Conservation (phyloP, 768 basidiomycete genomes). For the Boletus reticulatus region DNA sequence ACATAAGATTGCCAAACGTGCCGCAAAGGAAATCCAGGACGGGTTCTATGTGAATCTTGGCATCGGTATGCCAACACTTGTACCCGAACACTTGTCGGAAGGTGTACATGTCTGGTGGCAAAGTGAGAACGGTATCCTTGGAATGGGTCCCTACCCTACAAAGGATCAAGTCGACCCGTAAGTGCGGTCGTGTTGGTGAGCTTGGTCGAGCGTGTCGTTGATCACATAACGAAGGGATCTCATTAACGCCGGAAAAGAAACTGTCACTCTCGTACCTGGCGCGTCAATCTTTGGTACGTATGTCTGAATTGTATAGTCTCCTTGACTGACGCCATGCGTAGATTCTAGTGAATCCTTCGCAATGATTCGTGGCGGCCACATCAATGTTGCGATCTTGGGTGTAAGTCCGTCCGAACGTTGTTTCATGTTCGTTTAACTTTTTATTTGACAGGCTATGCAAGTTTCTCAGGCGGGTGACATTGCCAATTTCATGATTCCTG, state of each 20-base stretch:
- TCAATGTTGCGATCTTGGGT: constrained; percentile 91
- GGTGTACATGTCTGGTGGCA: constrained; percentile 85
- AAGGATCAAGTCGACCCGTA: constrained; percentile 77
- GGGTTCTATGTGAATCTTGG: constrained; percentile 89
- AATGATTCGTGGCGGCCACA: constrained; percentile 97
- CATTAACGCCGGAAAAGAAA: constrained; percentile 95
- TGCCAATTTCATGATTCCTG: constrained; percentile 98
- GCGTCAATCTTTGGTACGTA: constrained; percentile 83
- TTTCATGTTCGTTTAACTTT: not conserved
- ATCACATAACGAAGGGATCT: constrained; percentile 56
- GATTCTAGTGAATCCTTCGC: constrained; percentile 93
- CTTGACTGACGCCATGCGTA: not conserved
- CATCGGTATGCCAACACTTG: constrained; percentile 89
- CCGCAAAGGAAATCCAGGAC: constrained; percentile 86
- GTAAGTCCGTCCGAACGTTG: constrained; percentile 41
- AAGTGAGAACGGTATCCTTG: constrained; percentile 88
- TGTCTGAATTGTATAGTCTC: not conserved
- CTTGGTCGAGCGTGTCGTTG: not conserved
- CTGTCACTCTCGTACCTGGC: constrained; percentile 88
- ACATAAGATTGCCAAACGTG: constrained; percentile 78
- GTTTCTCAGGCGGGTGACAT: constrained; percentile 92
- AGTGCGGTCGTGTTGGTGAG: constrained; percentile 30
- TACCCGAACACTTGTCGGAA: constrained; percentile 72
- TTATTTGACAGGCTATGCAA: constrained; percentile 76
- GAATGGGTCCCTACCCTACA: constrained; percentile 89